Percentiles rank a stretch among this genome's conserved stretches.
phyloP scores from a whole-genome alignment of 345 rosid genomes.

The Aegle marmelos region DNA sequence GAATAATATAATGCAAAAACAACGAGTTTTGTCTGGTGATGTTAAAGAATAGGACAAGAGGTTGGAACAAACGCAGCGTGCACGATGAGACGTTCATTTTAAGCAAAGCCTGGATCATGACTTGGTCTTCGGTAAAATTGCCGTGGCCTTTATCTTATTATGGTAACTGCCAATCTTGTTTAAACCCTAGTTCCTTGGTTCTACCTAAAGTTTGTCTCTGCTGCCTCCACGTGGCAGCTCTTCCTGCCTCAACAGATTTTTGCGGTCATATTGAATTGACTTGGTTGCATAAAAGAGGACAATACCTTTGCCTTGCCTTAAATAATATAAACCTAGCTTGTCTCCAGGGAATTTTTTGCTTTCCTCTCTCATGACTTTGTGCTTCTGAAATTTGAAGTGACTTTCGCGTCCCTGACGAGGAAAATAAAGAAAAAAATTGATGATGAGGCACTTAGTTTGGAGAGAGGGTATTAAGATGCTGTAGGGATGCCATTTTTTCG shows the following conservation, averaged over 20 bases:
- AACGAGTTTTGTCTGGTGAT: constrained; percentile 11
- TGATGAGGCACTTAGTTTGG: neutral
- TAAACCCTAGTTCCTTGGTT: constrained; percentile 29
- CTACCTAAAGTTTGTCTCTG: constrained; percentile 1
- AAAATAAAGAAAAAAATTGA: neutral
- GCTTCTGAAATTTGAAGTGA: neutral
- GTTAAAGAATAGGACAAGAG: constrained; percentile 11
- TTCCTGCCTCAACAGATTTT: neutral
- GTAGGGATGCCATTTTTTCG: too few species aligned
- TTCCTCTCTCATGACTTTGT: neutral
- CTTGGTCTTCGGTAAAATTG: neutral
- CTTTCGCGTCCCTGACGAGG: neutral
- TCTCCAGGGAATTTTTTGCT: neutral
- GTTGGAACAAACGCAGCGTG: constrained; percentile 18
- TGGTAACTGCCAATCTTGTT: neutral
- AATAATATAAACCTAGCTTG: neutral
- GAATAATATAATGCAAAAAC: constrained; percentile 4
- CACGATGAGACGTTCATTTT: constrained; percentile 15
- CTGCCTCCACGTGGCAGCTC: constrained; percentile 49
- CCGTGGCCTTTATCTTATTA: neutral
- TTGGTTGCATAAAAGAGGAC: constrained; percentile 9
- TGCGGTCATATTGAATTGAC: constrained; percentile 39
- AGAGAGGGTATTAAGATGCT: neutral
- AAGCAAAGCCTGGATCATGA: constrained; percentile 4
- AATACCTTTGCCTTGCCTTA: neutral